These are phyloP conservation scores for Diaporthe citrichinensis DNA, from an alignment of 2,329 filamentous ascomycete species.

Conservation along the genomic window DNA sequence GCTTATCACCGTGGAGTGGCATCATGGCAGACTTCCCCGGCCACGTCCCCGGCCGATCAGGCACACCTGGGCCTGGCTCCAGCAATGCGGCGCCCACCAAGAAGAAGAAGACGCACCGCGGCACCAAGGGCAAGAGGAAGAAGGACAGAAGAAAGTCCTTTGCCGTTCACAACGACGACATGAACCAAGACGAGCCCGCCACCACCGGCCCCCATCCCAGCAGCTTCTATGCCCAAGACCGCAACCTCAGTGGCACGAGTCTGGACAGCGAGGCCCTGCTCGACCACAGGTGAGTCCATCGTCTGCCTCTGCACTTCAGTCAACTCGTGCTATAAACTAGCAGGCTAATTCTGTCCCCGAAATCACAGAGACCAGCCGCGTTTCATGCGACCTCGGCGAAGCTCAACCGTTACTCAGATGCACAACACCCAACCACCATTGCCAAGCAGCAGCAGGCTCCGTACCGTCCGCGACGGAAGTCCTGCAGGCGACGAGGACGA, in stretches of 20 bases:
- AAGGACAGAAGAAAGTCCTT: slow-evolving; percentile 85
- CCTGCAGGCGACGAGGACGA: slow-evolving; percentile 65
- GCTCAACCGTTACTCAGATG: slow-evolving; percentile 62
- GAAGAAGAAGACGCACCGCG: slow-evolving; percentile 82
- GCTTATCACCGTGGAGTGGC: slow-evolving; percentile 4
- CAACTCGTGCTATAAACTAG: neutral
- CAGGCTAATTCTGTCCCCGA: slow-evolving; percentile 42
- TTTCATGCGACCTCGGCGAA: slow-evolving; percentile 74
- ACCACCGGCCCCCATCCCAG: slow-evolving; percentile 49
- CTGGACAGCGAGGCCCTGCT: slow-evolving; percentile 90
- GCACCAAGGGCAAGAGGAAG: slow-evolving; percentile 75
- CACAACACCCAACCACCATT: slow-evolving; percentile 48
- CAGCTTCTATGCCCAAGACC: slow-evolving; percentile 65
- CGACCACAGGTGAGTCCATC: slow-evolving; percentile 81
- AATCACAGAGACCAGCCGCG: slow-evolving; percentile 68
- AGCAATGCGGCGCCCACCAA: slow-evolving; percentile 45
- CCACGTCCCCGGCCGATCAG: neutral
- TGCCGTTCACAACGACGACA: slow-evolving; percentile 73
- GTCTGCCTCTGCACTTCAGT: neutral
- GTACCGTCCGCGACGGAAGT: slow-evolving; percentile 51
- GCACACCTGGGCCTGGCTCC: slow-evolving; percentile 34
- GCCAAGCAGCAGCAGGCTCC: slow-evolving; percentile 46
- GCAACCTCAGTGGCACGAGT: slow-evolving; percentile 84
- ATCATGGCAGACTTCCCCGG: slow-evolving; percentile 12
- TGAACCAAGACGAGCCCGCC: slow-evolving; percentile 51